Base-by-base conservation (phyloP, 345 rosid species). In the Camelina neglecta region DNA sequence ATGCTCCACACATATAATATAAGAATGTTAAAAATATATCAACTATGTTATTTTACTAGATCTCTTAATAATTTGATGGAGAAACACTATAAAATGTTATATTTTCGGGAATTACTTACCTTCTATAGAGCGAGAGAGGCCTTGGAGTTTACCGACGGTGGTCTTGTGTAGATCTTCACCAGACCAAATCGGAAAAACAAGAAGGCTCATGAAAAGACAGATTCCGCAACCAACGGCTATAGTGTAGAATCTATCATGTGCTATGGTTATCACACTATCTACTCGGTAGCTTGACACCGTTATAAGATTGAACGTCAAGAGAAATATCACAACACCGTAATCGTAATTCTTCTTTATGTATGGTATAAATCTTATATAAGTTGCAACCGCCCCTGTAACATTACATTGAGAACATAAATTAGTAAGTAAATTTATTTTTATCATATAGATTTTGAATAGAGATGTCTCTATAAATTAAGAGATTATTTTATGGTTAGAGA, bases 241-340 rank as follows among this genome's bases (percentile, higher is more conserved):
- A 59, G 91, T 90, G 80, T 80, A 85, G 64, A 92, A 55, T 10
- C 97, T 87, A 3, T 90, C 80, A 0, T 86, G 85, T 18, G 97
- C 97, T 7, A 94, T 80, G 55, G 50, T 86, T 55, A 92, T 16
- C 3, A 90, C 91, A 61, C 89, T 84, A 33, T 57, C 83, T 6
- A 86, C 85, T 0, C 96, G 83, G 80, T 83, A 94, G 73, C 97
- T 89, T 16, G 97, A 90, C 6, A 90, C 91, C 0, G 97, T 90
- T 71, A 94, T 89, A 64, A 94, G 55, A 76, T 89, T 89, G 60
- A 90, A 94, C 7, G 97, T 92, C 82, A 94, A 71, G 38, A 94
- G 86, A 82, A 94, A 94, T 70, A 94, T 89, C 73, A 94, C 86
- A 4, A 92, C 92, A 1, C 97, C 97, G 42, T 94, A 90, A 75